These are phyloP conservation scores for Stagonosporopsis tanaceti DNA, from an alignment of 2,329 filamentous ascomycete species.

Conservation along the genomic window DNA sequence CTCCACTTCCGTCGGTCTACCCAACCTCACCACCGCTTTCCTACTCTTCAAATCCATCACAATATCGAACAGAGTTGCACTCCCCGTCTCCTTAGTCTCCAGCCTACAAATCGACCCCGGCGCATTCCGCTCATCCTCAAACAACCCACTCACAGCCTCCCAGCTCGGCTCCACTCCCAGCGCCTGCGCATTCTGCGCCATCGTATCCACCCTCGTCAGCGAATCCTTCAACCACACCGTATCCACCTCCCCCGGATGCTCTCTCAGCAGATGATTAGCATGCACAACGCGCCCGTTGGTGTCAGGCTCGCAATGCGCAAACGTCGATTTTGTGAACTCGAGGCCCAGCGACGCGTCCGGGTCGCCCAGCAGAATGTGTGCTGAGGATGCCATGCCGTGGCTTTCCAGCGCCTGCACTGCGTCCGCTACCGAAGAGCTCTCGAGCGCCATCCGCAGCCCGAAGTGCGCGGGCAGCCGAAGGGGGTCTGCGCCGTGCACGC, in stretches of 20 bases:
- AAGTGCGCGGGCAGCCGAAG: slow-evolving; percentile 67
- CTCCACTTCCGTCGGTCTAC: slow-evolving; percentile 42
- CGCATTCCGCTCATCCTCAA: slow-evolving; percentile 53
- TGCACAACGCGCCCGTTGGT: slow-evolving; percentile 49
- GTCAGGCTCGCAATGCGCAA: slow-evolving; percentile 47
- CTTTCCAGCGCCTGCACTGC: slow-evolving; percentile 57
- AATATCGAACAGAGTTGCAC: slow-evolving; percentile 48
- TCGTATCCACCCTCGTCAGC: slow-evolving; percentile 46
- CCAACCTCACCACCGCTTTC: slow-evolving; percentile 40
- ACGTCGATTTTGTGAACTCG: slow-evolving; percentile 55
- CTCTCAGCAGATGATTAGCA: slow-evolving; percentile 53
- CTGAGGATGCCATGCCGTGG: slow-evolving; percentile 61
- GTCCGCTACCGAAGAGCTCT: slow-evolving; percentile 57
- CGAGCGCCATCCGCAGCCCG: slow-evolving; percentile 64
- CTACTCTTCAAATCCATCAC: slow-evolving; percentile 47
- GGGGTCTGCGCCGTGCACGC: slow-evolving; percentile 62
- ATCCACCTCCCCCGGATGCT: slow-evolving; percentile 51
- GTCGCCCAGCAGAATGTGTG: slow-evolving; percentile 65
- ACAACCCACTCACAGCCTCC: slow-evolving; percentile 44
- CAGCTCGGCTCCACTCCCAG: slow-evolving; percentile 35
- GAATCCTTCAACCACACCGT: slow-evolving; percentile 56
- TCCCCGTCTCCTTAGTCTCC: slow-evolving; percentile 37
- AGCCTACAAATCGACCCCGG: slow-evolving; percentile 47
- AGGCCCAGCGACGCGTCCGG: slow-evolving; percentile 56
- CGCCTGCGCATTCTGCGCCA: slow-evolving; percentile 42